These are phyloP conservation scores for Trichoderma semiorbis DNA, from an alignment of 2,329 filamentous ascomycete species.

Conservation along the genomic window DNA sequence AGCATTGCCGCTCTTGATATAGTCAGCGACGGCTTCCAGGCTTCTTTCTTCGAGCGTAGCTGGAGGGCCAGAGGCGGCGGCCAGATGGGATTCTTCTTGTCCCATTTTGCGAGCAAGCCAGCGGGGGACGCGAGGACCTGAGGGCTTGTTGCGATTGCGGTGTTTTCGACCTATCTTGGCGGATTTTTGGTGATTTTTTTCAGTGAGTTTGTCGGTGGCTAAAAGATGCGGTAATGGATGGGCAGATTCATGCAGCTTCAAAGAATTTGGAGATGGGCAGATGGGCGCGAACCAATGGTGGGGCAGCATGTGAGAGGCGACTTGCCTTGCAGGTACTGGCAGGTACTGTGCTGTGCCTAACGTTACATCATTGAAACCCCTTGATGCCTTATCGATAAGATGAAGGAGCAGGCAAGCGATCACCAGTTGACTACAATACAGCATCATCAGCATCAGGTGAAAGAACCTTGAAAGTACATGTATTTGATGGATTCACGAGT, in stretches of 20 bases:
- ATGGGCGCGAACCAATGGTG: background rate
- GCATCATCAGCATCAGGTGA: background rate
- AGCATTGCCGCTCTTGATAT: constrained; percentile 67
- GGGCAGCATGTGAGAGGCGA: constrained; percentile 15
- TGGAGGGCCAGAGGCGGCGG: constrained; percentile 60
- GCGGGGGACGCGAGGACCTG: constrained; percentile 32
- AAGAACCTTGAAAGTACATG: background rate
- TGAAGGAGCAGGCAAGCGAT: background rate
- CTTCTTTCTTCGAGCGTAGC: constrained; percentile 64
- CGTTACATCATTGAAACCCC: constrained; percentile 15
- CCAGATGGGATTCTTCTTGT: constrained; percentile 70
- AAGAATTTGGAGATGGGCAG: background rate
- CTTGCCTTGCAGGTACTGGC: background rate
- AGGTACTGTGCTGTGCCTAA: background rate
- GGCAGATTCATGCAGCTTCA: background rate
- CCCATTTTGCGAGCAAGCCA: constrained; percentile 64
- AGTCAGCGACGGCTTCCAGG: constrained; percentile 71
- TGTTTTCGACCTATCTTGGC: constrained; percentile 41
- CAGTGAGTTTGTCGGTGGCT: background rate
- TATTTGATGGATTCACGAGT: background rate
- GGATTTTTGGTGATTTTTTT: background rate
- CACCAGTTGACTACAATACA: background rate
- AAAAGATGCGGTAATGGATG: background rate
- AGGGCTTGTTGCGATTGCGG: constrained; percentile 33
- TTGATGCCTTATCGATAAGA: constrained; percentile 20